These are phyloP conservation scores for Sugiyamaella valdiviana DNA, from an alignment of 805 yeast genomes.

Conservation along the genomic window DNA sequence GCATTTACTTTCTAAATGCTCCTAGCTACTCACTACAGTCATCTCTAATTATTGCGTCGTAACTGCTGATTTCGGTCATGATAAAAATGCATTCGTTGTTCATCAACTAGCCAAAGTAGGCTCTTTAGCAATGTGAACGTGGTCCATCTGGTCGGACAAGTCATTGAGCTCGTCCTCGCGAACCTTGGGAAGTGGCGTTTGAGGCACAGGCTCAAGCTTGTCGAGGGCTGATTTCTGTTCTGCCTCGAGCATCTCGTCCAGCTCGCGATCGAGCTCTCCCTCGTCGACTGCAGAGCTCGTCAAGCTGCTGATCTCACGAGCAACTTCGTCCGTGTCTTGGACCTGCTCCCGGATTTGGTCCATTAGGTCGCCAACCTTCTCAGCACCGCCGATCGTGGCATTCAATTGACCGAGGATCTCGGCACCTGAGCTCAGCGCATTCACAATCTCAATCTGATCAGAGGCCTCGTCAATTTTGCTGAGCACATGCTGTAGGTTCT, in stretches of 20 bases:
- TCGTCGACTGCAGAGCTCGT: constrained; percentile 29
- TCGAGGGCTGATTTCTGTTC: not conserved
- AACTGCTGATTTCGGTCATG: no score
- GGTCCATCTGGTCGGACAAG: not conserved
- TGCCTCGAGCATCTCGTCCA: constrained; percentile 28
- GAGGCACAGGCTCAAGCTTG: not conserved
- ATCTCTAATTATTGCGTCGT: not conserved
- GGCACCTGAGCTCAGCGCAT: constrained; percentile 35
- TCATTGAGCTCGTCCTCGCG: not conserved
- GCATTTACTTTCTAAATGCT: not conserved
- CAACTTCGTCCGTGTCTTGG: constrained; percentile 36
- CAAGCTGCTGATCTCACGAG: constrained; percentile 30
- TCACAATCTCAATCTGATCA: constrained; percentile 36
- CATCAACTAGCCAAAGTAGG: constrained; percentile 6
- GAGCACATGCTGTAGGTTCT: constrained; percentile 36
- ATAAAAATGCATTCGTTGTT: no score
- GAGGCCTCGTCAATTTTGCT: constrained; percentile 40
- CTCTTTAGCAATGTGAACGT: not conserved
- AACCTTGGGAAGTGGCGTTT: not conserved
- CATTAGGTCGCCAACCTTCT: constrained; percentile 37
- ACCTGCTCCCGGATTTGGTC: constrained; percentile 37
- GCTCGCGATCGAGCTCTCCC: constrained; percentile 37
- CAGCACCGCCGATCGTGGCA: constrained; percentile 39
- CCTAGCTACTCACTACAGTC: not conserved
- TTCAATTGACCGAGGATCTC: constrained; percentile 36